phyloP scores from a whole-genome alignment of 306 rosid genomes.

The Comarum palustre region DNA sequence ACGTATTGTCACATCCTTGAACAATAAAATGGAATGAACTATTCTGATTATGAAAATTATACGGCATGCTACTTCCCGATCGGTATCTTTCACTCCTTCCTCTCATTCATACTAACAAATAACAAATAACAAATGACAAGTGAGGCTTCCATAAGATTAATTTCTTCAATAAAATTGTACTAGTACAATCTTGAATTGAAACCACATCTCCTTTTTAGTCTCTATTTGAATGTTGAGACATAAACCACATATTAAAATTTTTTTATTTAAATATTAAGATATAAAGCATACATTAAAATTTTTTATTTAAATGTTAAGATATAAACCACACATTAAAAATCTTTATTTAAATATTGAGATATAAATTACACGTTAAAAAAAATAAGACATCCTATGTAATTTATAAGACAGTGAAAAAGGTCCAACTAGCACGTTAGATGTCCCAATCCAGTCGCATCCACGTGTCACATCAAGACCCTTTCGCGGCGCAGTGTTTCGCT shows the following conservation, averaged over 20 bases:
- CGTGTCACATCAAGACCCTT: conserved; percentile 35
- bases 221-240: background rate
- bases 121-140: no score
- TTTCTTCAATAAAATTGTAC: no score
- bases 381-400: conserved; percentile 9
- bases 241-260: background rate
- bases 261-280: no score
- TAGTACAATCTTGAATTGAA: background rate
- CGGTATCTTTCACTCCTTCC: no score
- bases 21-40: no score
- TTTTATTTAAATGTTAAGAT: background rate
- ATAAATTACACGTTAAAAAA: background rate
- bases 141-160: no score
- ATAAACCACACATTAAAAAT: background rate
- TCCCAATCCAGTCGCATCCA: conserved; percentile 30
- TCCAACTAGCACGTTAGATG: conserved; percentile 26
- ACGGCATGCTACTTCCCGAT: no score
- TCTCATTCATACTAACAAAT: no score
- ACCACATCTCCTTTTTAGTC: background rate
- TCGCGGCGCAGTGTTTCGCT: conserved; percentile 10
- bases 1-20: no score
- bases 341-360: no score
- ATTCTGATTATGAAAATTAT: no score
- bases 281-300: background rate
- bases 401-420: no score